phyloP scores from a whole-genome alignment of 2,329 filamentous ascomycete genomes.

The Fusarium veterinarium region DNA sequence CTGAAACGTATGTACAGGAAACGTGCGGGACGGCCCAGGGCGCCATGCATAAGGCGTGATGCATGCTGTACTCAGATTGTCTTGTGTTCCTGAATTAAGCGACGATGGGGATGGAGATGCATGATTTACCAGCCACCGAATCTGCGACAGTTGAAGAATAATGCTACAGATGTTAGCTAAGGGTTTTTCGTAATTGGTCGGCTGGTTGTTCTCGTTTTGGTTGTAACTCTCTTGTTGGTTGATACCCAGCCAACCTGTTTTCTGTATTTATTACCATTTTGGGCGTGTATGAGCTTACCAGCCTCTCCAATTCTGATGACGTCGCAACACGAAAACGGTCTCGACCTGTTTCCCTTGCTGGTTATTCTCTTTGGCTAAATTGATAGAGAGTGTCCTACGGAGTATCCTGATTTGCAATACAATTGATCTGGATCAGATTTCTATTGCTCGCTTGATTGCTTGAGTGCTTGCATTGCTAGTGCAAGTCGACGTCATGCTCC shows the following conservation, averaged over 20 bases:
- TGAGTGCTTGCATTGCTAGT: constrained; percentile 39
- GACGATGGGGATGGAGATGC: not conserved
- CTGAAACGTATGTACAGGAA: constrained; percentile 2
- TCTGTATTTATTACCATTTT: constrained; percentile 25
- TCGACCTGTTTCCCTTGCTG: constrained; percentile 4
- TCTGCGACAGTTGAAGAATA: constrained; percentile 1
- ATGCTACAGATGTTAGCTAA: not conserved
- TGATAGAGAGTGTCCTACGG: not conserved
- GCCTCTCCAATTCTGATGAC: constrained; percentile 30
- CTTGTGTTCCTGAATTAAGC: constrained; percentile 28
- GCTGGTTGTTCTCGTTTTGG: not conserved
- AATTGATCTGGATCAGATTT: not conserved
- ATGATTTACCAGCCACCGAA: constrained; percentile 16
- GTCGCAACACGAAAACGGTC: constrained; percentile 3
- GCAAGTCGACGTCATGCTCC: constrained; percentile 24
- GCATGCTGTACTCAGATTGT: constrained; percentile 1
- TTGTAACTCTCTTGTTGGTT: constrained; percentile 2
- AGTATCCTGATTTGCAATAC: constrained; percentile 11
- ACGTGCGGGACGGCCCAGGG: constrained; percentile 25
- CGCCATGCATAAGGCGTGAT: constrained; percentile 9
- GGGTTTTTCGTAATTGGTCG: not conserved
- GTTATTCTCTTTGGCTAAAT: constrained; percentile 3
- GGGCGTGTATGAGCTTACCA: constrained; percentile 13
- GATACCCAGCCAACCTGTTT: constrained; percentile 31
- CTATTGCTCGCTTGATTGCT: not conserved